These are phyloP conservation scores for Kodamaea sagamina DNA, from an alignment of 805 yeast species.

Conservation along the genomic window DNA sequence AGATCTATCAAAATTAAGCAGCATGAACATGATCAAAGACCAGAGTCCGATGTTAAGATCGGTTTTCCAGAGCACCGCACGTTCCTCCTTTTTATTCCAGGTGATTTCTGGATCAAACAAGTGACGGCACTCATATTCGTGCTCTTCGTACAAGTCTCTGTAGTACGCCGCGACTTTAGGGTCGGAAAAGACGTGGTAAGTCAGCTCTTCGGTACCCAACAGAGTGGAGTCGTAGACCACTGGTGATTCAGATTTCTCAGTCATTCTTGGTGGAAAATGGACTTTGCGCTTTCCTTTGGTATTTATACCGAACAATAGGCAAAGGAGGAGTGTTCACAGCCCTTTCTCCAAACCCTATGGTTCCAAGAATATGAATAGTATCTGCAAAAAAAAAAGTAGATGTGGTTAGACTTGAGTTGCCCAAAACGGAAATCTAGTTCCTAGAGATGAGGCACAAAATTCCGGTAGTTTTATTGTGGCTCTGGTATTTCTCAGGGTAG, in stretches of 20 bases:
- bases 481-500: too few species aligned
- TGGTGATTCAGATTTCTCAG: neutral
- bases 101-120: slow-evolving; percentile 58
- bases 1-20: slow-evolving; percentile 28
- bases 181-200: slow-evolving; percentile 28
- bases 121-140: slow-evolving; percentile 55
- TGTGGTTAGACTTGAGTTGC: too few species aligned
- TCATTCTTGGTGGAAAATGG: neutral
- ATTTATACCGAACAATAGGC: neutral
- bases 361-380: neutral
- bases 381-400: too few species aligned
- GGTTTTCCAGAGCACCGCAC: slow-evolving; percentile 20
- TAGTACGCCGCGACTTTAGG: slow-evolving; percentile 50
- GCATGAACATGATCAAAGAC: slow-evolving; percentile 25
- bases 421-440: too few species aligned
- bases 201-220: slow-evolving; percentile 5
- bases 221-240: neutral
- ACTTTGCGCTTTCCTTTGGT: neutral
- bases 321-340: too few species aligned
- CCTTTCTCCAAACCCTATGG: too few species aligned
- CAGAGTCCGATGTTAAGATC: slow-evolving; percentile 27
- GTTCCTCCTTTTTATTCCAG: slow-evolving; percentile 27
- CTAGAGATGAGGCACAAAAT: too few species aligned
- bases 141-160: slow-evolving; percentile 44
- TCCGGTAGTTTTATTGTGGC: too few species aligned